Evolutionary conservation across 2,329 filamentous ascomycete species (phyloP), one percentile per base, ranked within the genome.

Genomic region (Drechslerella dactyloides): DNA sequence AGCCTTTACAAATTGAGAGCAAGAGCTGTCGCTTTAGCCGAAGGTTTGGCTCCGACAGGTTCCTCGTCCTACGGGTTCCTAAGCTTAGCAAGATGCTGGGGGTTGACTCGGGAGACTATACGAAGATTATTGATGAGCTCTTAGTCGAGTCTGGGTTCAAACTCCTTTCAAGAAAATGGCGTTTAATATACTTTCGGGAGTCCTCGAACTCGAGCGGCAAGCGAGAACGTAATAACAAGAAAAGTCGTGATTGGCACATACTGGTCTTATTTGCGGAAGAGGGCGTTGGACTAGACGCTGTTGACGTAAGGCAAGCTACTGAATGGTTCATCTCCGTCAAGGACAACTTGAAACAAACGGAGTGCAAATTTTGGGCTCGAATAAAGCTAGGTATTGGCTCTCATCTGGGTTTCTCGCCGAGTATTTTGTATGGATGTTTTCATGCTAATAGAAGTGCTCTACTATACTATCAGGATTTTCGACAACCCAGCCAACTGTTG

Each of bases 391-490:
- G 66, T 70, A 60, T 44, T 42, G 21, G 15, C 17, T 24, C 2
- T 35, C 5, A 30, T 10, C 19, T 21, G 42, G 17, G 24, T 13
- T 53, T 24, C 21, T 53, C 56, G 19, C n/a, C 33, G 11, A 24
- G 15, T 6, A 11, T n/a, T n/a, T n/a, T n/a, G n/a, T n/a, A n/a
- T n/a, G n/a, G n/a, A 30, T 52, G 19, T 15, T 21, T 27, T 54
- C 21, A n/a, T 7, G n/a, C 6, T 27, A n/a, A 27, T n/a, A 35
- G 51, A 27, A 10, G 23, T n/a, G 11, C 11, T 42, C 35, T 19
- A 21, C n/a, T 21, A 21, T 27, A 24, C 30, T n/a, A n/a, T n/a
- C n/a, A 76, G 76, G 73, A 8, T 73, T 77, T 48, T 73, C 75
- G 0, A 73, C 50, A 4, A 73, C 75, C 7, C 65, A n/a, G 1